Conservation (phyloP, 371 early-diverging fungal genomes). For the Zancudomyces culisetae region DNA sequence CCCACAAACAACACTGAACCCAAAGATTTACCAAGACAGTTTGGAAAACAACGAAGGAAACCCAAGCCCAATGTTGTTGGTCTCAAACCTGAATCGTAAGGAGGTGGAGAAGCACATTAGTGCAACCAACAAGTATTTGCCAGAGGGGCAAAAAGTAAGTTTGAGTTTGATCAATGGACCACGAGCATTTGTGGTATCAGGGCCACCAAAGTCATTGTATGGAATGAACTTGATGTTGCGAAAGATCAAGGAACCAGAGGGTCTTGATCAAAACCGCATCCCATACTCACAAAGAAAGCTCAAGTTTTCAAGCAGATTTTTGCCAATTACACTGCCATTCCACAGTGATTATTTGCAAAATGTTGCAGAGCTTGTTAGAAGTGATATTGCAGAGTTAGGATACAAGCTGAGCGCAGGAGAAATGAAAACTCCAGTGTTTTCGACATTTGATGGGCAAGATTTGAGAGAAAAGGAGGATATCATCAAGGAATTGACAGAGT, state of each 20-base stretch:
- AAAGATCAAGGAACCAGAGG: constrained; percentile 63
- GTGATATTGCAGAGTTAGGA: constrained; percentile 37
- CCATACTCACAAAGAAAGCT: constrained; percentile 72
- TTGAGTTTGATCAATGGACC: constrained; percentile 80
- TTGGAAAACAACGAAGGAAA: constrained; percentile 74
- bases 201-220: constrained; percentile 74
- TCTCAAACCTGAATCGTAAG: constrained; percentile 50
- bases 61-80: constrained; percentile 85
- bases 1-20: constrained; percentile 77
- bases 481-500: constrained; percentile 43
- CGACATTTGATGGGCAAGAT: constrained; percentile 50
- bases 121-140: constrained; percentile 66
- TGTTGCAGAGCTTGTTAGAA: constrained; percentile 38
- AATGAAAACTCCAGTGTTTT: constrained; percentile 48
- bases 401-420: constrained; percentile 35
- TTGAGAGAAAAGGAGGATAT: constrained; percentile 13
- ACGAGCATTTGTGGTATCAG: constrained; percentile 62
- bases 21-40: constrained; percentile 62
- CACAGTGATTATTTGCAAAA: constrained; percentile 52
- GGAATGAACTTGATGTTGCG: constrained; percentile 73
- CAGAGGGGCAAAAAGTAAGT: constrained; percentile 56
- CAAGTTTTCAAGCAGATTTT: constrained; percentile 66
- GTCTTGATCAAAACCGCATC: constrained; percentile 66
- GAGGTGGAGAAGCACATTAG: constrained; percentile 62
- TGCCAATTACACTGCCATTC: constrained; percentile 80